These are phyloP conservation scores for Williopsis jadinii DNA, from an alignment of 1,139 yeast species.

Conservation along the genomic window DNA sequence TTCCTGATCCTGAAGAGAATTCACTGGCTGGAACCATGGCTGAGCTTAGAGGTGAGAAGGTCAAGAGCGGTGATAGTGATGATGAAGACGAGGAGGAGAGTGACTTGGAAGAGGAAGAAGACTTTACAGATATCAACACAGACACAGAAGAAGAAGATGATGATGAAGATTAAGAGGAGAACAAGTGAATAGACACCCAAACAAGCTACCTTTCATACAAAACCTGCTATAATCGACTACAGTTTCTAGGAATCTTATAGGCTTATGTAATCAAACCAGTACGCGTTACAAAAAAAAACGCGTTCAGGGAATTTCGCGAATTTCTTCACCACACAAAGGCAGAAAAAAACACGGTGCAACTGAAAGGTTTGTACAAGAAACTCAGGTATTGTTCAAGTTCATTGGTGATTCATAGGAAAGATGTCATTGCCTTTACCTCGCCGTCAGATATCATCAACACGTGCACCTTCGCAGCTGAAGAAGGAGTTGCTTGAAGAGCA, in stretches of 20 bases:
- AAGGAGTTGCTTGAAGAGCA: conserved; percentile 81
- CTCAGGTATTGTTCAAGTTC: no score
- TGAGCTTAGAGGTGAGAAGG: conserved; percentile 47
- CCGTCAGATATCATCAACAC: conserved; percentile 7
- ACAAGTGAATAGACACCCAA: no score
- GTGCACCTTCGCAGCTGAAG: conserved; percentile 30
- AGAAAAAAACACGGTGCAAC: no score
- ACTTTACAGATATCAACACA: conserved; percentile 36
- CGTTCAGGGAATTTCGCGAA: no score
- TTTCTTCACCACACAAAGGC: no score
- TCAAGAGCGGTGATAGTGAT: conserved; percentile 37
- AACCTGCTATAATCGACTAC: no score
- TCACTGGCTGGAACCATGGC: conserved; percentile 62
- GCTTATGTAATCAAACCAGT: no score
- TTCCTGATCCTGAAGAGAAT: conserved; percentile 62
- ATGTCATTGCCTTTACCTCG: conserved; percentile 13
- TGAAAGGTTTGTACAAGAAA: no score
- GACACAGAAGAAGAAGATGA: conserved; percentile 33
- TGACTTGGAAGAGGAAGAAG: conserved; percentile 28
- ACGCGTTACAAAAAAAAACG: no score
- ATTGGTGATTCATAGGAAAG: no score
- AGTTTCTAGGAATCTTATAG: no score
- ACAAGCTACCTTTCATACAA: no score
- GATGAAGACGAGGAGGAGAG: conserved; percentile 33
- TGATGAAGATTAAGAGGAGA: background rate